Evolutionary conservation across 2,329 filamentous ascomycete genomes (phyloP), one percentile per base, ranked within the genome.

Genomic region (Malbranchea cinnamomea): DNA sequence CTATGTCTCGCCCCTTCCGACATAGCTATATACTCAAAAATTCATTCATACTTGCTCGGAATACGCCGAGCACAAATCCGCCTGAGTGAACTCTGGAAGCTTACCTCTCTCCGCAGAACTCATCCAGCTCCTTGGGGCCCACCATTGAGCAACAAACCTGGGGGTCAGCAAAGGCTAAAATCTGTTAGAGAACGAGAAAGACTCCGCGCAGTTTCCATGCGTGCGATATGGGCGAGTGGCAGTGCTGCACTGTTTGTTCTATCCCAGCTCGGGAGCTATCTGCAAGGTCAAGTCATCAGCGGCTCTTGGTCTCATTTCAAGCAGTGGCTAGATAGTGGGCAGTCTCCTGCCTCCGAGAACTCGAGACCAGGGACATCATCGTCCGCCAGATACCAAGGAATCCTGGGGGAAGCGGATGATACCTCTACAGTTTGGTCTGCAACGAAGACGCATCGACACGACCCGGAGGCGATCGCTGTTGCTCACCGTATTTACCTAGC

Each of bases 231-330:
- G 89, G 87, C 84, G 0, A 91, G 82, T 0, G 78, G 79, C 42
- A 84, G 80, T 46, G 80, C 84, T 2, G 78, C 82, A 2, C 71
- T 92, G 3, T 94, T 93, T 56, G 79, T 95, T 42, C 63, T 95
- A 3, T 82, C 80, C 0, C 85, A 94, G 49, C 77, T 82, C 9
- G 79, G 87, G 41, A 74, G 74, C 3, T 95, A 92, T 45, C 73
- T 95, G 25, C 87, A 94, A 51, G 82, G 80, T 1, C 84, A 93
- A 47, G 76, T 95, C 5, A 76, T 94, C 9, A 71, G 75, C 36
- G 74, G 75, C 18, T 74, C 82, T 2, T 94, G 84, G 72, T 68
- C 76, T 10, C 74, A 79, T 30, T 85, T 95, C 42, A 70, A 78
- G 31, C 52, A 55, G 9, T 94, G 85, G 83, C 61, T 92, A 11